Base-by-base conservation (phyloP, 768 basidiomycete genomes). In the Clitopilus hobsonii region DNA sequence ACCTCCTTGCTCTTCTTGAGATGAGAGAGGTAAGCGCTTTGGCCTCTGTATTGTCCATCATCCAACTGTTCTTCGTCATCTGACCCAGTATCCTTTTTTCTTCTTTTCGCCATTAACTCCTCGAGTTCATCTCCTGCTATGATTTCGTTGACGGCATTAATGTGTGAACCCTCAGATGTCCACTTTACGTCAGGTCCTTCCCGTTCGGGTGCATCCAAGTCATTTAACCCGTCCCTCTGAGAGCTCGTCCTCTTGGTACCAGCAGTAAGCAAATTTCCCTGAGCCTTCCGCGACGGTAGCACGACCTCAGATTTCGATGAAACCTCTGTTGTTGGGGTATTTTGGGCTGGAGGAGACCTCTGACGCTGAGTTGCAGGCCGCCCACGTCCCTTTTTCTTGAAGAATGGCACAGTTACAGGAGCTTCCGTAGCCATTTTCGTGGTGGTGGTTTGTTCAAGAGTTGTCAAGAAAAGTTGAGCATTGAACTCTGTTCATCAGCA, bases 11-110 rank as follows among this genome's bases (percentile, higher is more conserved):
- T 85, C 73, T 90, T 92, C 72, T 87, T 86, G 64, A 96, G 70
- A 62, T 91, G 91, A 54, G 76, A 80, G 59, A 84, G 80, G 73
- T 96, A 97, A 10, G 85, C 89, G 45, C 81, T 84, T 67, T 90
- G 83, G 1, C 96, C 96, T 51, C 80, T 83, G 66, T 98, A 98
- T 63, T 91, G 66, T 6, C 94, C 94, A 69, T 95, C 92, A 56
- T 94, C 87, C 0, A 84, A 81, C 0, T 82, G 74, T 29, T 86
- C 85, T 16, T 80, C 79, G 2, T 80, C 80, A 11, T 76, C 77
- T n/a, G 78, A 79, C 16, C 73, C 80, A 26, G 66, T 69, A 14
- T 81, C 85, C 60, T 83, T 83, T 64, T 76, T 76, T 49, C 74
- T 77, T 55, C 85, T 77, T 70, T 90, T 91, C 26, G 85, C 84